These are phyloP conservation scores for Solanum clarkiae DNA, from an alignment of 257 asterid genomes.

Conservation along the genomic window DNA sequence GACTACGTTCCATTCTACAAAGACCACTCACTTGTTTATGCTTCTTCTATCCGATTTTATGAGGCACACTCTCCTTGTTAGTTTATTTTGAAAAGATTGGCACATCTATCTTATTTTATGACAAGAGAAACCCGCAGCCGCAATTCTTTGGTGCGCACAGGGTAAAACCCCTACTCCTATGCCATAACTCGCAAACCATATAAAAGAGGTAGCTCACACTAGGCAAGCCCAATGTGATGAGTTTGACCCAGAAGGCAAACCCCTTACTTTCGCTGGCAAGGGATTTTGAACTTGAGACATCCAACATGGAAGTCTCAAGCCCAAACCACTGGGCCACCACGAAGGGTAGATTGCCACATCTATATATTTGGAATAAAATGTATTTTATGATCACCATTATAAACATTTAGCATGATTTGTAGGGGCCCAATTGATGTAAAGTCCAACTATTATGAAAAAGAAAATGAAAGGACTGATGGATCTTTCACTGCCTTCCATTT, in stretches of 20 bases:
- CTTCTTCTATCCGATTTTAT: not conserved
- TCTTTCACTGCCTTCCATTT: not conserved
- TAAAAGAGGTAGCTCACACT: no score
- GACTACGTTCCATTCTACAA: not conserved
- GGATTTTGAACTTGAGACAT: no score
- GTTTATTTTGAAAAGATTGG: not conserved
- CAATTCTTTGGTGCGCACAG: no score
- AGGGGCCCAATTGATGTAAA: not conserved
- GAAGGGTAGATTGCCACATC: not conserved
- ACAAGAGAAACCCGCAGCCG: not conserved
- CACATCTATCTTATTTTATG: not conserved
- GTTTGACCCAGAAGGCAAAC: no score
- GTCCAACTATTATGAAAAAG: not conserved
- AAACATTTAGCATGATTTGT: not conserved
- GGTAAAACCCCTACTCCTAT: no score
- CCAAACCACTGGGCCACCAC: no score
- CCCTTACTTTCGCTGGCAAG: no score
- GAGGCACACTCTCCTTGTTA: not conserved
- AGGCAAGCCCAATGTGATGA: no score
- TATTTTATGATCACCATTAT: not conserved
- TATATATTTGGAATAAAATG: not conserved
- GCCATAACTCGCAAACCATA: no score
- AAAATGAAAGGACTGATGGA: not conserved
- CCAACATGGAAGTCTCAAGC: no score
- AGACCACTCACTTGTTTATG: not conserved